A percentile compares a stretch with the other conserved stretches of the same genome.
These are phyloP conservation scores for Pythium apleroticum DNA, from an alignment of 352 stramenopile genomes.

Conservation along the genomic window DNA sequence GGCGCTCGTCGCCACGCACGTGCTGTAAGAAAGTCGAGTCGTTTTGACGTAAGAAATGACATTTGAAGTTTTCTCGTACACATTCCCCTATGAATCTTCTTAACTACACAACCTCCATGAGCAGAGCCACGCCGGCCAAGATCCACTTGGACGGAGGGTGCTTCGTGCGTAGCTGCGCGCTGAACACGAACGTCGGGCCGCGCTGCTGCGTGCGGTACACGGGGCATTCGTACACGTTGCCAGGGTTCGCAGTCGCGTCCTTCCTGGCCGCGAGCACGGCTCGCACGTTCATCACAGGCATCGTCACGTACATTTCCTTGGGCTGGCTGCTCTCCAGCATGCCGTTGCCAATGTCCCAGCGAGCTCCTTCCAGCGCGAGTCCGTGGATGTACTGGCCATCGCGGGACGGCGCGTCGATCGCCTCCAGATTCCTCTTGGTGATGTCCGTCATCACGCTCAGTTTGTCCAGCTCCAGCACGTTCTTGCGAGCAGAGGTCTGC, in stretches of 20 bases:
- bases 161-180: constrained; percentile 86
- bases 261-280: constrained; percentile 56
- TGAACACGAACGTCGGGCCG: constrained; percentile 89
- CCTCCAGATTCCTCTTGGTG: constrained; percentile 85
- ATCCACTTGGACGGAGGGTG: constrained; percentile 88
- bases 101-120: constrained; percentile 90
- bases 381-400: constrained; percentile 92
- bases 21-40: constrained; percentile 13
- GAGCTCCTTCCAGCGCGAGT: constrained; percentile 88
- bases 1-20: constrained; percentile 11
- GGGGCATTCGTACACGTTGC: constrained; percentile 75
- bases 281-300: constrained; percentile 92
- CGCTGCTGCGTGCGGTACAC: constrained; percentile 92
- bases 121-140: constrained; percentile 85
- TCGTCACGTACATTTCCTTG: constrained; percentile 90
- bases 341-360: constrained; percentile 81
- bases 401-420: constrained; percentile 76
- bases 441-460: constrained; percentile 79
- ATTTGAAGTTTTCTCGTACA: constrained; percentile 1
- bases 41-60: constrained; percentile 5
- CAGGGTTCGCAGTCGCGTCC: constrained; percentile 24
- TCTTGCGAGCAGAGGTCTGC: constrained; percentile 73
- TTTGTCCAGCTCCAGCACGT: constrained; percentile 82
- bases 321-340: constrained; percentile 80
- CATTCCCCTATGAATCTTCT: no score